Evolutionary conservation across 257 asterid species (phyloP), one percentile per base, ranked within the genome.

Genomic region (Plantago major): DNA sequence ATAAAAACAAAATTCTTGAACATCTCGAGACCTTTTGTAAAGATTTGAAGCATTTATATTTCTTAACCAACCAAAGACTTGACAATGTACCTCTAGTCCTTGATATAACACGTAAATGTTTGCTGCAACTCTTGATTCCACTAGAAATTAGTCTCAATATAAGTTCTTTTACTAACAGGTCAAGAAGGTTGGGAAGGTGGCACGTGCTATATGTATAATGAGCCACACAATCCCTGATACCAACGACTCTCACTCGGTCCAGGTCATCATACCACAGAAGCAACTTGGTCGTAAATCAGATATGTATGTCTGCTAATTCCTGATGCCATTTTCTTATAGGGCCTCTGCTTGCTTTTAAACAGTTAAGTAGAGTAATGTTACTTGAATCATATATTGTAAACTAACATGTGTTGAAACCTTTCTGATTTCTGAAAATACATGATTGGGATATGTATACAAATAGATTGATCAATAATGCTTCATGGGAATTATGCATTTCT

Each of bases 221-320:
- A 92, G 99, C 80, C 99, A 92, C 84, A 95, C 97, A 2, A 92
- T 92, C 65, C 99, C 95, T 0, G 82, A 92, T 74, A 92, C 99
- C 38, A 77, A 89, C 6, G 95, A 92, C 45, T 89, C 97, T 43
- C 99, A 92, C 84, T 92, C 99, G 0, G 94, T 83, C 65, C 99
- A 92, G 81, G 97, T 92, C 59, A 92, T 92, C 74, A 68, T 92
- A 71, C 99, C 99, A 28, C 99, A 92, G 78, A 92, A 92, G 85
- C 99, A 92, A 80, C 94, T 92, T 63, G 97, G 96, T 52, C 96
- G 97, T 65, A 83, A 84, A 83, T 89, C 99, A 30, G 99, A 92
- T 70, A 92, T 92, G 99, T 92, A 78, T 22, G 95, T 51, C 67
- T 46, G 44, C 62, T 57, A 9, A 40, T 15, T 52, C 40, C 40